A percentile compares a stretch with the other conserved stretches of the same genome.
These are phyloP conservation scores for Botryosphaeria dothidea DNA, from an alignment of 2,329 filamentous ascomycete genomes.

Conservation along the genomic window DNA sequence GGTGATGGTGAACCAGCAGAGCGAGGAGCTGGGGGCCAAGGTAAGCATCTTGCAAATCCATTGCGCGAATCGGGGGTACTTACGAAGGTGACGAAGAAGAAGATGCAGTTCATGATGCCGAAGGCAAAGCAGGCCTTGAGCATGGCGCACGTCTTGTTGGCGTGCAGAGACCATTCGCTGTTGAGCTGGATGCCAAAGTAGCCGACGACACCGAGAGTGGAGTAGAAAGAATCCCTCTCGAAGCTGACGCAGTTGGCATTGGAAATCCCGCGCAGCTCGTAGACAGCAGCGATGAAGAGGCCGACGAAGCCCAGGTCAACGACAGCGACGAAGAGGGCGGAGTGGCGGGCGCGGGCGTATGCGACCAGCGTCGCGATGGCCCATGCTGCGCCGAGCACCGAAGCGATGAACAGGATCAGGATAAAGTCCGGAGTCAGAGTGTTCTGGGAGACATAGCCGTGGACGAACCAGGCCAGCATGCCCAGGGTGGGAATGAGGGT, in stretches of 20 bases:
- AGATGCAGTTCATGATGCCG: constrained; percentile 81
- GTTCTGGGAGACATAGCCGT: constrained; percentile 58
- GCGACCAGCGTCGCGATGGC: constrained; percentile 61
- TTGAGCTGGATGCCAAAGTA: constrained; percentile 51
- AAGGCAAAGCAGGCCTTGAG: constrained; percentile 88
- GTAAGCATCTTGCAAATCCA: constrained; percentile 11
- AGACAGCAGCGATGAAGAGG: constrained; percentile 63
- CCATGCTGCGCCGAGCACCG: constrained; percentile 63
- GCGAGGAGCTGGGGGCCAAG: constrained; percentile 55
- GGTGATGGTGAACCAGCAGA: constrained; percentile 53
- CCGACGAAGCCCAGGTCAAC: constrained; percentile 64
- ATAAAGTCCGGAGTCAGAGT: constrained; percentile 61
- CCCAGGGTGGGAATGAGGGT: constrained; percentile 64
- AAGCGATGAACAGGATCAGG: constrained; percentile 66
- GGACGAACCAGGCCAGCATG: constrained; percentile 65
- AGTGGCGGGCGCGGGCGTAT: constrained; percentile 60
- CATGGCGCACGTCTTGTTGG: constrained; percentile 84
- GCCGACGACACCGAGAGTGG: constrained; percentile 64
- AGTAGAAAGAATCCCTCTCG: constrained; percentile 51
- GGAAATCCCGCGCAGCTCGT: constrained; percentile 58
- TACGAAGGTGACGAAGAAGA: constrained; percentile 77
- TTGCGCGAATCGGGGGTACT: constrained; percentile 28
- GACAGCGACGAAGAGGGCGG: constrained; percentile 60
- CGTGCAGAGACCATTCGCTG: constrained; percentile 51
- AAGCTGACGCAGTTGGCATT: constrained; percentile 69